Base-by-base conservation (phyloP, 352 stramenopile species). In the Globisporangium cystogenes region DNA sequence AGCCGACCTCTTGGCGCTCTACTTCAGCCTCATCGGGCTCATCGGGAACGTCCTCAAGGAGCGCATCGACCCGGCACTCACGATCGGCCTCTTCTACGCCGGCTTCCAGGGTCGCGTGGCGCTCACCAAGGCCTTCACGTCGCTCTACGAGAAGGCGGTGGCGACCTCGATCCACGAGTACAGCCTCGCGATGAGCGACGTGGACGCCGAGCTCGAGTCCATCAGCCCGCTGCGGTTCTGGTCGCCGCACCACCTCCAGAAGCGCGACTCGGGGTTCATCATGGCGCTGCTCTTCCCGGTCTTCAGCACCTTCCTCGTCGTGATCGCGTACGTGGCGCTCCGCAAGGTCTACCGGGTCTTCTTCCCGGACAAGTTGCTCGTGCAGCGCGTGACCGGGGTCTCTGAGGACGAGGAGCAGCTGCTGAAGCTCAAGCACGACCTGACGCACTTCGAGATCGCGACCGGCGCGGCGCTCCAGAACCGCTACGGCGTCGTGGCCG, bases 271-370 rank as follows among this genome's bases (percentile, higher is more conserved):
- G 27, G 24, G 26, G 35, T 43, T 53, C 15, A n/a, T 27, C 27
- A 31, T 33, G 31, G 29, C 29, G 31, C 29, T 43, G 3, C 1
- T 53, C 16, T 53, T 53, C 47, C 47, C 47, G 3, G 31, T 53
- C 23, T 44, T 53, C 20, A 44, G 29, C 47, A 53, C 47, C 2
- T 53, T 53, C 35, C 10, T 53, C 11, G 21, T 53, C 36, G 47
- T 53, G 11, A 16, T 53, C 14, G 31, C 23, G 29, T 41, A 53
- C 35, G 47, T 43, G 8, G 20, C 23, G 27, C 18, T 53, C 18
- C 47, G 47, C 12, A 53, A 53, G 23, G 20, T 31, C 3, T 41
- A 53, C 23, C n/a, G 47, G n/a, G 4, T 31, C n/a, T 53, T 41
- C n/a, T 53, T 31, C 16, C 47, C 47, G 15, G 47, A 53, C n/a